These are phyloP conservation scores for Nyssa sinensis DNA, from an alignment of 148 eudicot species.

Conservation along the genomic window DNA sequence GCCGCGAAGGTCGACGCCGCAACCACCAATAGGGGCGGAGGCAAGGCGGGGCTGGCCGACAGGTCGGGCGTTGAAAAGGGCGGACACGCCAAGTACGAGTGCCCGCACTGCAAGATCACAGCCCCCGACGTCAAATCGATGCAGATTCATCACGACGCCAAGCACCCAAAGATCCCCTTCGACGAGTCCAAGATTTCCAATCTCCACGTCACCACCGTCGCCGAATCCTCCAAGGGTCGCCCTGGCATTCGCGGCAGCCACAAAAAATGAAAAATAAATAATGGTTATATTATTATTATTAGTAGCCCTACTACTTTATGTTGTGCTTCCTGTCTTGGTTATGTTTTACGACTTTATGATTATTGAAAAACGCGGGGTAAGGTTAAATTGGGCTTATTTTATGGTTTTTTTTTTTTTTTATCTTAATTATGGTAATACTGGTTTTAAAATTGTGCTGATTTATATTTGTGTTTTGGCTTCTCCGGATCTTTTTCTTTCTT, in stretches of 20 bases:
- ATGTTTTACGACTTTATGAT: neutral
- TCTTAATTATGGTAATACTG: no score
- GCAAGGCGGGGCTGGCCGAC: conserved; percentile 83
- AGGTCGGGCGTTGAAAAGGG: conserved; percentile 69
- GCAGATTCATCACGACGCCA: conserved; percentile 95
- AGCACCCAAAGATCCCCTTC: conserved; percentile 80
- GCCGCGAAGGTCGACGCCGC: conserved; percentile 87
- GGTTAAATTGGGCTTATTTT: neutral
- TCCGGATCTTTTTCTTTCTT: no score
- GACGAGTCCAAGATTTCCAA: conserved; percentile 68
- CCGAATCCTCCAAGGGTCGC: conserved; percentile 37
- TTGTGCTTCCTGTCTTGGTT: neutral
- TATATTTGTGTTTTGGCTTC: no score
- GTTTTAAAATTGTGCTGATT: neutral
- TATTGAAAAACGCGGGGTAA: neutral
- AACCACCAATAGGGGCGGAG: conserved; percentile 76
- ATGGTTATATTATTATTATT: neutral
- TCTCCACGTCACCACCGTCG: conserved; percentile 50
- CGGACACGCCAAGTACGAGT: conserved; percentile 86
- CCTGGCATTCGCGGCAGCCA: conserved; percentile 87
- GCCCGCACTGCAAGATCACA: conserved; percentile 85
- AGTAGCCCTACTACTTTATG: neutral
- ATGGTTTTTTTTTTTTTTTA: neutral
- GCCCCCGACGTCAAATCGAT: conserved; percentile 85
- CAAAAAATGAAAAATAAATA: conserved; percentile 48